Evolutionary conservation across 257 asterid genomes (phyloP).

Genomic region (Solanum lycopersicoides): DNA sequence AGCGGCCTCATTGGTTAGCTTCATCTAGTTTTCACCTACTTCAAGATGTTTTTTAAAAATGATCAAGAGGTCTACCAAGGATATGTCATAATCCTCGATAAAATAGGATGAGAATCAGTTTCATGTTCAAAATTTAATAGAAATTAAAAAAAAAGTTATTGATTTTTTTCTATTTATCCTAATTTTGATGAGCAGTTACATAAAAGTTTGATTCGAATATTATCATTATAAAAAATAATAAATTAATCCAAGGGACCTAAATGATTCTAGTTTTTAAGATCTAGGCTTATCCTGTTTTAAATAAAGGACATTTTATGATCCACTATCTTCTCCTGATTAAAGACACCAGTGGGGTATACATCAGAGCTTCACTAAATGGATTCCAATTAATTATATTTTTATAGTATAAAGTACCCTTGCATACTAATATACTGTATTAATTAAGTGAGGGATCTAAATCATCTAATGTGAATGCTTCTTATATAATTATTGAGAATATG

Average conservation of each 20-base stretch:
- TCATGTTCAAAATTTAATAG: too few relatives aligned
- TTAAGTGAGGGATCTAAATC: neutral
- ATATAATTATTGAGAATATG: neutral
- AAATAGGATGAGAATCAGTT: neutral
- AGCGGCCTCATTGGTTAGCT: neutral
- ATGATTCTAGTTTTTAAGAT: neutral
- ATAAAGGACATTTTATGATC: neutral
- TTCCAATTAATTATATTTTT: neutral
- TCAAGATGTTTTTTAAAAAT: neutral
- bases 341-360: neutral
- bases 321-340: neutral
- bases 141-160: too few relatives aligned
- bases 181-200: neutral
- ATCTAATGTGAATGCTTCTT: neutral
- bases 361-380: neutral
- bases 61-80: neutral
- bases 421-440: neutral
- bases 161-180: fast-evolving
- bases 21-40: neutral
- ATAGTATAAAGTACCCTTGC: neutral
- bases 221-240: neutral
- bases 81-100: neutral
- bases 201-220: neutral
- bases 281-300: neutral
- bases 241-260: neutral